Evolutionary conservation across 306 rosid species (phyloP), one percentile per base, ranked within the genome.

Genomic region (Malus sylvestris): DNA sequence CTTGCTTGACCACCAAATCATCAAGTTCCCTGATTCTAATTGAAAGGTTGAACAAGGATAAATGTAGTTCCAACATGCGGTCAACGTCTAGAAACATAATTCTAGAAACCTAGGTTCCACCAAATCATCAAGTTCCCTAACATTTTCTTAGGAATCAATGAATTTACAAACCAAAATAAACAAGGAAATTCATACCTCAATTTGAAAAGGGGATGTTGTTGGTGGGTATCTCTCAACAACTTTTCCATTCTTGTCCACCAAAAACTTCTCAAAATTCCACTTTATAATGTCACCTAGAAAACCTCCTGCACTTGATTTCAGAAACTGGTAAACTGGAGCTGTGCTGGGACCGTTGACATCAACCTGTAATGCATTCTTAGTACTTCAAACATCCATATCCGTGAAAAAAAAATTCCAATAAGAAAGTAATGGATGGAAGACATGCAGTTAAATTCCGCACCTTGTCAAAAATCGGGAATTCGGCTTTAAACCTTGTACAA

Each of bases 211-310:
- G 10, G 97, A 90, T 32, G 99, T 95, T 35, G 99, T 95, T 35
- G 99, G 96, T 14, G 89, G 91, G 77, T 91, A 92, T 86, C 99
- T 88, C 83, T 95, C 96, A 57, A 91, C 84, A 75, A 95, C 99
- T 88, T 90, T 91, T 52, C 99, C 99, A 79, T 89, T 95, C 79
- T 92, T 92, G 84, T 92, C 98, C 75, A 92, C 84, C 92, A 95
- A 87, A 89, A 95, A 95, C 83, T 95, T 95, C 91, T 95, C 99
- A 23, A 92, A 95, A 77, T 95, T 95, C 99, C 99, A 95, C 85
- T 95, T 95, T 66, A 95, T 27, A 61, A 95, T 75, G 74, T 92
- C 98, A 51, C 97, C 99, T 18, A 95, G 63, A 80, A 95, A 89
- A 69, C 99, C 97, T 69, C 97, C 99, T 1, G 92, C 93, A 76